These are phyloP conservation scores for Fusarium mexicanum DNA, from an alignment of 2,329 filamentous ascomycete genomes.

Conservation along the genomic window DNA sequence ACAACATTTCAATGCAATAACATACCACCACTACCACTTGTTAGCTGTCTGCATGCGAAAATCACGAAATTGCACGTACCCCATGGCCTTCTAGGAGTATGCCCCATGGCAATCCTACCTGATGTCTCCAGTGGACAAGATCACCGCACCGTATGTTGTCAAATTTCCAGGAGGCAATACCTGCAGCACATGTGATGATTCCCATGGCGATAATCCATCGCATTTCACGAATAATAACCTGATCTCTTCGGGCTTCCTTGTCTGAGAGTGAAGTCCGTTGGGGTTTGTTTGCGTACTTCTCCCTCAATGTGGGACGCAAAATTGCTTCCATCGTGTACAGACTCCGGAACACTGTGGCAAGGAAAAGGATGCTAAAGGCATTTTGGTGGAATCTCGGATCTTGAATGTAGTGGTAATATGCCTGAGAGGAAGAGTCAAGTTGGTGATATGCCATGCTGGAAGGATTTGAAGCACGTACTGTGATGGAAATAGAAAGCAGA, in stretches of 20 bases:
- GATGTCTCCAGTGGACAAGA: background rate
- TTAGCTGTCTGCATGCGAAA: background rate
- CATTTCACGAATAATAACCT: background rate
- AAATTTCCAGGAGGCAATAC: background rate
- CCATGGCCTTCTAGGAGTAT: background rate
- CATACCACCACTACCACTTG: background rate
- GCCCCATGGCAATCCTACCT: background rate
- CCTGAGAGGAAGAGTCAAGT: background rate
- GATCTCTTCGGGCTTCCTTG: accelerated
- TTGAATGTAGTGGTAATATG: background rate
- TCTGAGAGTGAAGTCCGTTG: accelerated
- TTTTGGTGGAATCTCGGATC: background rate
- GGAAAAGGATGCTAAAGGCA: background rate
- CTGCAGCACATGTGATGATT: background rate
- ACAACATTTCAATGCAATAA: background rate
- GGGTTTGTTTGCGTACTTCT: background rate
- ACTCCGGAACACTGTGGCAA: background rate
- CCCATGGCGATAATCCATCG: background rate
- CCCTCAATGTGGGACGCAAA: background rate
- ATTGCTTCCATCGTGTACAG: background rate
- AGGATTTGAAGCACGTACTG: background rate
- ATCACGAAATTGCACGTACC: background rate
- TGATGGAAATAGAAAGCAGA: background rate
- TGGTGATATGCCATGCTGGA: accelerated
- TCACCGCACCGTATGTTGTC: background rate